Evolutionary conservation across 106 monocot species (phyloP).

Genomic region (Apostasia ramifera): DNA sequence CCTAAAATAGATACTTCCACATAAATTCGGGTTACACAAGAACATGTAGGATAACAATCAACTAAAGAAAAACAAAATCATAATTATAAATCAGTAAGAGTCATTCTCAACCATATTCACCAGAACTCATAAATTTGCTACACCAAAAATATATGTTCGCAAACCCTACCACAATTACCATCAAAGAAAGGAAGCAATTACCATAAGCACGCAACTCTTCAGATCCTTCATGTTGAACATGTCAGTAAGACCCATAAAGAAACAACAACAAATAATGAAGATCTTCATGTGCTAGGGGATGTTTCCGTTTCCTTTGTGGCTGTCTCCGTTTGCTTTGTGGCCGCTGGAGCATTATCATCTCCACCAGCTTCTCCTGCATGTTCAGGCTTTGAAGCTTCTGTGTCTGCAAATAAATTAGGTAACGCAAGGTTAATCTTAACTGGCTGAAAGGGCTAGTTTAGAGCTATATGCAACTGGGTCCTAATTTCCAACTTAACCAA

Average conservation of each 20-base stretch:
- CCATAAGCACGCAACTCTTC: neutral
- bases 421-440: neutral
- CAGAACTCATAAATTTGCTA: neutral
- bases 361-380: conserved; percentile 15
- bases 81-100: neutral
- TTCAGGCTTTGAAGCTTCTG: conserved; percentile 20
- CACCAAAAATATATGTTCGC: neutral
- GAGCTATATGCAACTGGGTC: neutral
- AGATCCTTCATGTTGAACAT: neutral
- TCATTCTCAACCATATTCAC: neutral
- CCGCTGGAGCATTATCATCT: conserved; percentile 7
- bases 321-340: conserved; percentile 18
- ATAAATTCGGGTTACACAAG: no score
- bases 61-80: neutral
- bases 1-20: no score
- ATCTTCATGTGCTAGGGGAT: conserved; percentile 25
- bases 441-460: neutral
- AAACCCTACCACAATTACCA: neutral
- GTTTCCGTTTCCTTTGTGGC: conserved; percentile 18
- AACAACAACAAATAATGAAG: conserved; percentile 29
- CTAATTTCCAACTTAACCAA: neutral
- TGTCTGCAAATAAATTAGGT: neutral
- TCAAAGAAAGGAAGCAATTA: neutral
- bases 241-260: conserved; percentile 7
- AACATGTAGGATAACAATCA: neutral